Base-by-base conservation (phyloP, 2,329 filamentous ascomycete species). In the Scleromitrula shiraiana region DNA sequence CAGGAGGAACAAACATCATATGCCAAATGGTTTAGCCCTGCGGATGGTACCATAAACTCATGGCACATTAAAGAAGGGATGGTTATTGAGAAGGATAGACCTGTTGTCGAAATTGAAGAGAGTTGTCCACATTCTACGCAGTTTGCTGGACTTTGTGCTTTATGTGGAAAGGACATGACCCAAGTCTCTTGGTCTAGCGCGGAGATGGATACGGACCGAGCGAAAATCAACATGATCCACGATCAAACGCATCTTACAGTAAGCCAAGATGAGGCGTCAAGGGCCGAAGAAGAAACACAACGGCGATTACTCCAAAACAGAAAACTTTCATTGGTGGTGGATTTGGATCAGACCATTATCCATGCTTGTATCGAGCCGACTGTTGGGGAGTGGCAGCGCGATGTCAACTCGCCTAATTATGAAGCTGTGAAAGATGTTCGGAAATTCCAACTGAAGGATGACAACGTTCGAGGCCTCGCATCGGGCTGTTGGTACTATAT, bases 351-450 rank as follows among this genome's bases (percentile, higher is more conserved):
- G 71, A 98, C 93, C 49, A 93, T 98, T 61, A 98, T 98, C 57
- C 93, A 98, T 66, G 93, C 93, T 22, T 95, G 89, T 53, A 94
- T 97, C 61, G 93, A 98, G 59, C 91, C 90, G 6, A 98, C 93
- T 0, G 83, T 98, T 46, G 89, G 84, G 54, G 91, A 98, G 65
- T 98, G 93, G 93, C 87, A 95, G 72, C 77, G 80, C 41, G 90
- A 98, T 65, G 80, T 83, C 20, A 75, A 80, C 3, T 96, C 95
- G 58, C 89, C 93, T 15, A 98, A 98, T 60, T 82, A 96, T 65
- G 80, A 86, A 17, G 88, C 90, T 4, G 83, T 98, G 59, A 90
- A 89, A 64, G 85, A 95, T 53, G 90, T 98, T 32, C 76, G 80
- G 59, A 80, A 81, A 53, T 98, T 98, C 63, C 88, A 96, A 69